Percentiles rank a stretch among this genome's conserved stretches.
phyloP scores from a whole-genome alignment of 441 rosid species.

The Raphanus hybrid region DNA sequence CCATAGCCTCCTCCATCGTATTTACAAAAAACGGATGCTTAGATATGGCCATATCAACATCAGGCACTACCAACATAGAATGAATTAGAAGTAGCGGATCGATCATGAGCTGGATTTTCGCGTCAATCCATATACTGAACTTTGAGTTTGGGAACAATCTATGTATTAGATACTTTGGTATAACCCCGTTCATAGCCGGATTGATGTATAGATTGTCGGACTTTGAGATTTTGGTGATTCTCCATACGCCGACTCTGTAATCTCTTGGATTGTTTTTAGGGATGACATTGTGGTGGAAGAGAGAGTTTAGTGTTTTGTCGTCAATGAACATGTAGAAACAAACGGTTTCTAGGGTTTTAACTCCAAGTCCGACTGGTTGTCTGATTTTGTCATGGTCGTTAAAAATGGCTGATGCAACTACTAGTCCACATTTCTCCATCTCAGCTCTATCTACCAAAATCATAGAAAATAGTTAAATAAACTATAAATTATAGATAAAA shows the following conservation, averaged over 20 bases:
- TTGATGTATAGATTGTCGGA: conserved; percentile 50
- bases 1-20: conserved; percentile 95
- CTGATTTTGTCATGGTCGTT: conserved; percentile 88
- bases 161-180: conserved; percentile 80
- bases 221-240: conserved; percentile 55
- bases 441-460: conserved; percentile 63
- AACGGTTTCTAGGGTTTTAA: conserved; percentile 55
- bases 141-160: conserved; percentile 81
- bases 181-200: conserved; percentile 87
- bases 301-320: conserved; percentile 56
- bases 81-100: conserved; percentile 85
- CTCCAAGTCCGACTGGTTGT: conserved; percentile 83
- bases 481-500: not conserved
- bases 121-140: conserved; percentile 90
- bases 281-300: conserved; percentile 56
- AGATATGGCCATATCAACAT: conserved; percentile 79
- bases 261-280: conserved; percentile 28
- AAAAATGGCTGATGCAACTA: conserved; percentile 89
- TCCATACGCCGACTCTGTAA: conserved; percentile 72
- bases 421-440: conserved; percentile 81
- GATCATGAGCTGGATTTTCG: conserved; percentile 79
- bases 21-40: conserved; percentile 70
- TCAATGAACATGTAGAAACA: conserved; percentile 95
- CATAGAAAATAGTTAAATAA: not conserved
- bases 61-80: conserved; percentile 57